phyloP scores from a whole-genome alignment of 2,329 filamentous ascomycete genomes.

The Boeremia exigua region DNA sequence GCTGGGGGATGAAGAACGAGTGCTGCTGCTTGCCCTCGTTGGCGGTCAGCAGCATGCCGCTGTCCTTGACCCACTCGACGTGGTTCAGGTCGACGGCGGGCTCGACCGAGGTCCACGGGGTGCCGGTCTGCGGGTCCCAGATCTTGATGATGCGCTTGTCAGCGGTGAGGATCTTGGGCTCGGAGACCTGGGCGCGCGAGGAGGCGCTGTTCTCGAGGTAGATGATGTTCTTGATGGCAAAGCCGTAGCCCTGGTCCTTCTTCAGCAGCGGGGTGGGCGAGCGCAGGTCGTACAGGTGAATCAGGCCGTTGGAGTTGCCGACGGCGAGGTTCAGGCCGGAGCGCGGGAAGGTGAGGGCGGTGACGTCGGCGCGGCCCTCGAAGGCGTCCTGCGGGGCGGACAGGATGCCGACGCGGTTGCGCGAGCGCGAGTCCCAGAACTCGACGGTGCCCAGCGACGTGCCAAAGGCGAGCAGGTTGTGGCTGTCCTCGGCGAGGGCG shows the following conservation, averaged over 20 bases:
- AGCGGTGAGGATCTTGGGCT: conserved; percentile 82
- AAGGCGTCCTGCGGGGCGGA: conserved; percentile 56
- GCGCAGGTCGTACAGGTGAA: conserved; percentile 90
- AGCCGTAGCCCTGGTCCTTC: conserved; percentile 96
- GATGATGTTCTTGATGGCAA: conserved; percentile 83
- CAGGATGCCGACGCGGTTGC: conserved; percentile 79
- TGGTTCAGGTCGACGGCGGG: conserved; percentile 94
- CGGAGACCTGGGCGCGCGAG: conserved; percentile 67
- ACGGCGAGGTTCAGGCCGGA: conserved; percentile 85
- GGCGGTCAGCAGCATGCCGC: conserved; percentile 93
- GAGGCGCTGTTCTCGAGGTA: conserved; percentile 71
- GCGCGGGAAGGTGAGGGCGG: conserved; percentile 82
- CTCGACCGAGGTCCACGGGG: conserved; percentile 94
- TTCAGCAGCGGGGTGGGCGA: conserved; percentile 83
- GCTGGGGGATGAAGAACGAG: conserved; percentile 90
- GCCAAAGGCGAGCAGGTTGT: conserved; percentile 90
- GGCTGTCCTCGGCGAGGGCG: conserved; percentile 84
- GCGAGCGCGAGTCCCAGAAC: conserved; percentile 91
- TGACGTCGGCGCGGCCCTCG: conserved; percentile 68
- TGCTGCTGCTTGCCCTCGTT: conserved; percentile 97
- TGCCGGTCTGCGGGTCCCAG: conserved; percentile 83
- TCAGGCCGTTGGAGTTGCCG: conserved; percentile 84
- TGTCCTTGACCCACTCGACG: conserved; percentile 89
- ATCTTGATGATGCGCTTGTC: conserved; percentile 98
- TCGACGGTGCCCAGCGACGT: conserved; percentile 95